A percentile compares a stretch with the other conserved stretches of the same genome.
Evolutionary conservation across 2,329 filamentous ascomycete species (phyloP).

Genomic region (Aspergillus quadrilineatus): DNA sequence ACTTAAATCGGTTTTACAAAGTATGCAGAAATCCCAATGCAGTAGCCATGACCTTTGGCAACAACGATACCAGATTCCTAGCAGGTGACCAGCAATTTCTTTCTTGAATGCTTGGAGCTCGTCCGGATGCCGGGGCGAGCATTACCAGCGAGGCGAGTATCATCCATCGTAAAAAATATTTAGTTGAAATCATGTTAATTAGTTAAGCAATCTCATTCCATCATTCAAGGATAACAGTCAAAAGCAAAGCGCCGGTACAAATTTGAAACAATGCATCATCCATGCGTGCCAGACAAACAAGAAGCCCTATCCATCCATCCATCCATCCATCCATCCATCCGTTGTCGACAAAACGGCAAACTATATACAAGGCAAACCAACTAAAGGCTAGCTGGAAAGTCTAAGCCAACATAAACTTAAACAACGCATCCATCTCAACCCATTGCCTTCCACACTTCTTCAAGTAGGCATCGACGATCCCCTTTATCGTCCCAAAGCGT

Average conservation of each 20-base stretch:
- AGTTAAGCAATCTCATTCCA: background rate
- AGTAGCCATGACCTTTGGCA: too few species aligned
- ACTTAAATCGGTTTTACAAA: too few species aligned
- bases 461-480: constrained; percentile 76
- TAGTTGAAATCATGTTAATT: background rate
- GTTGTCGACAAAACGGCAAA: constrained; percentile 1
- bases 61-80: too few species aligned
- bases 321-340: constrained; percentile 26
- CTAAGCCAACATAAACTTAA: constrained; percentile 58
- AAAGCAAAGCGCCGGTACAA: background rate
- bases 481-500: constrained; percentile 73
- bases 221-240: background rate
- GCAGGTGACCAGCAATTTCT: too few species aligned
- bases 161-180: too few species aligned
- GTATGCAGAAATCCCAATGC: too few species aligned
- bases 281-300: background rate
- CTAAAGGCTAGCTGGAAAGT: background rate
- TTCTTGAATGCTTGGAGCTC: too few species aligned
- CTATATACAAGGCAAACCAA: constrained; percentile 29
- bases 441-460: constrained; percentile 88
- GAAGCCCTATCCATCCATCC: background rate
- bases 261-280: background rate
- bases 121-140: too few species aligned
- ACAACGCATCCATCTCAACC: constrained; percentile 90
- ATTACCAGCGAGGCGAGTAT: too few species aligned